Evolutionary conservation across 192 early-diverging fungal species (phyloP).

Genomic region (Dimargaris cristalligena): DNA sequence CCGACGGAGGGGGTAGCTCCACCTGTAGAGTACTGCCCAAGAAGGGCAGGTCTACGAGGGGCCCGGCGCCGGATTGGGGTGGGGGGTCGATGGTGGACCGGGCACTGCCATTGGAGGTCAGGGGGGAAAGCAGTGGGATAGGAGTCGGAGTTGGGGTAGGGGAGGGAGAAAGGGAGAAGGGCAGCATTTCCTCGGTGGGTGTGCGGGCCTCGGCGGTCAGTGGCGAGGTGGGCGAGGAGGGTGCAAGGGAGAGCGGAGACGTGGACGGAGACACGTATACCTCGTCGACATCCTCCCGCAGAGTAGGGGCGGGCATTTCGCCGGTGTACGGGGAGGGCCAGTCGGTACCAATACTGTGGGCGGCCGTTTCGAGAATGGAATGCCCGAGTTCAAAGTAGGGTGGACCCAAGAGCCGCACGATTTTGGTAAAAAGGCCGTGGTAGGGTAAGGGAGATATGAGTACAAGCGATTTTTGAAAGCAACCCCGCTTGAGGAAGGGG

Average conservation of each 20-base stretch:
- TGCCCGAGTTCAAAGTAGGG: constrained; percentile 64
- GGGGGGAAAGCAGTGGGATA: too few species aligned
- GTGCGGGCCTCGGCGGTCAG: too few species aligned
- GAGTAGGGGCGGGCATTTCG: constrained; percentile 14
- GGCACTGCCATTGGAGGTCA: too few species aligned
- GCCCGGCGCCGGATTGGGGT: constrained; percentile 39
- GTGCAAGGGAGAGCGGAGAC: too few species aligned
- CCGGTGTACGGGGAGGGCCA: constrained; percentile 18
- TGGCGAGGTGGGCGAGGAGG: too few species aligned
- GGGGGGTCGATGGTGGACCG: constrained; percentile 15
- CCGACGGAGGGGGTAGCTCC: constrained; percentile 41
- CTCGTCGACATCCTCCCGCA: not conserved
- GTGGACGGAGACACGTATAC: too few species aligned
- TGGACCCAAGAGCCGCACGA: constrained; percentile 60
- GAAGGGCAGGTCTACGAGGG: constrained; percentile 55
- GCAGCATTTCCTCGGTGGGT: too few species aligned
- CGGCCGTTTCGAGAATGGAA: constrained; percentile 62
- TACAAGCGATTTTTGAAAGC: constrained; percentile 84
- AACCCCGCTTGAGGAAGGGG: constrained; percentile 66
- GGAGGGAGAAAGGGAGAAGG: too few species aligned
- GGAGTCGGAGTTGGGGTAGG: too few species aligned
- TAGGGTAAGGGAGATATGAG: constrained; percentile 76
- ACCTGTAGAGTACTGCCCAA: constrained; percentile 49
- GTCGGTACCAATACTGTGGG: constrained; percentile 41
- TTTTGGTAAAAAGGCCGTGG: constrained; percentile 65